phyloP scores from a whole-genome alignment of 495 filamentous ascomycete genomes.

The Neurospora sp. region DNA sequence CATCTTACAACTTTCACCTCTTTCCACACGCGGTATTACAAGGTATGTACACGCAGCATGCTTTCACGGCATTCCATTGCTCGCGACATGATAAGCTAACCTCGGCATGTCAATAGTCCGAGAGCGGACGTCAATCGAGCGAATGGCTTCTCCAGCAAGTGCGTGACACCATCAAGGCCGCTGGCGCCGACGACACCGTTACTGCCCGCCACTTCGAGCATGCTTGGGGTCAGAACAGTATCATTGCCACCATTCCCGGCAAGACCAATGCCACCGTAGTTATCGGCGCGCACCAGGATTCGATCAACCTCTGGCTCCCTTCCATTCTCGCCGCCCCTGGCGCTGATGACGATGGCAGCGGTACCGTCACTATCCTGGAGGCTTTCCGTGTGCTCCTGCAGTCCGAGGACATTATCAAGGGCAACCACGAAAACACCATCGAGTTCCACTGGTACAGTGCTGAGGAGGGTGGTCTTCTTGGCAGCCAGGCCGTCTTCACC shows the following conservation, averaged over 20 bases:
- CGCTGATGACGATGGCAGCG: conserved; percentile 51
- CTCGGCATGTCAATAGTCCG: conserved; percentile 73
- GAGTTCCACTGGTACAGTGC: conserved; percentile 99
- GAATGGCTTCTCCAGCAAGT: conserved; percentile 78
- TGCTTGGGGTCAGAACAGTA: conserved; percentile 78
- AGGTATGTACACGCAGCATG: conserved; percentile 3
- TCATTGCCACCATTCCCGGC: conserved; percentile 91
- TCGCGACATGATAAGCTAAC: background rate
- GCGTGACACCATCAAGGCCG: conserved; percentile 53
- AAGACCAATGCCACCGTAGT: conserved; percentile 72
- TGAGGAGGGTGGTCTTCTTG: conserved; percentile 88
- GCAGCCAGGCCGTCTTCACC: conserved; percentile 81
- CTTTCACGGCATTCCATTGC: background rate
- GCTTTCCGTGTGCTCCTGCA: conserved; percentile 49
- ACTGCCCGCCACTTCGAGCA: conserved; percentile 66
- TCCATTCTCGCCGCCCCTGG: conserved; percentile 61
- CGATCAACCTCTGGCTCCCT: conserved; percentile 84
- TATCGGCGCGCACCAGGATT: conserved; percentile 55
- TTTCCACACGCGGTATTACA: conserved; percentile 27
- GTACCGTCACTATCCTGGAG: conserved; percentile 52
- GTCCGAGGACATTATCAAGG: conserved; percentile 37
- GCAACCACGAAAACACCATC: conserved; percentile 66
- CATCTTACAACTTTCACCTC: conserved; percentile 44
- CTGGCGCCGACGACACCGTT: conserved; percentile 60
- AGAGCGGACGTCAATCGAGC: conserved; percentile 76